Evolutionary conservation across 2,329 filamentous ascomycete genomes (phyloP), one percentile per base, ranked within the genome.

Genomic region (Aspergillus ibericus): DNA sequence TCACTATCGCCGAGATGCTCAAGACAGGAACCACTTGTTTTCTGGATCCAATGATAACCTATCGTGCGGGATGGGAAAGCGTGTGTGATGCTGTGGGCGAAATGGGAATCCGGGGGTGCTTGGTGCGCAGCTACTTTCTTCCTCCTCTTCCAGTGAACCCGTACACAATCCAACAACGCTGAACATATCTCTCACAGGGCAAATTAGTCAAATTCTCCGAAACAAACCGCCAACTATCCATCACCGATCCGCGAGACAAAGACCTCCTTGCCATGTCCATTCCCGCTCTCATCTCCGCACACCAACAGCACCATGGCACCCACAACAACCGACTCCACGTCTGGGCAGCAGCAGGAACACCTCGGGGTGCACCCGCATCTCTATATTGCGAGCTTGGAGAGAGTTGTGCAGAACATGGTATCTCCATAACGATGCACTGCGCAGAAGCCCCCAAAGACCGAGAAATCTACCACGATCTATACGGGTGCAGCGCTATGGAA

Each of bases 1-100:
- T 82, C 38, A 81, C 76, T 18, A 81, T 83, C 38, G 80, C 77
- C 0, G 81, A 83, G 68, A 81, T 83, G 80, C 69, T 82, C 34
- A 76, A 77, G 65, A 77, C 73, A 4, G 81, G 80, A 0, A 82
- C 81, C 4, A 83, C 80, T 2, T 81, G 77, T 61, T 83, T 83
- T 60, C 69, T 83, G 5, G 81, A 83, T 65, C 81, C 79, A 42
- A 82, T 83, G 80, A 74, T 81, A 54, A 58, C 55, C 0, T 48
- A 53, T n/a, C 61, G 60, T 10, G 54, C 51, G 4, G 56, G 53
- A 16, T 53, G 59, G 56, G 58, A 57, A 44, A 54, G 53, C 36
- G 55, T 80, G 5, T 75, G 72, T 55, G 66, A 66, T 42, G 78
- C 78, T 0, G 78, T 81, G 2, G 73, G 75, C 46, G 76, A 80